Conservation (phyloP, 2,329 filamentous ascomycete species). For the Hypoxylon sp. region DNA sequence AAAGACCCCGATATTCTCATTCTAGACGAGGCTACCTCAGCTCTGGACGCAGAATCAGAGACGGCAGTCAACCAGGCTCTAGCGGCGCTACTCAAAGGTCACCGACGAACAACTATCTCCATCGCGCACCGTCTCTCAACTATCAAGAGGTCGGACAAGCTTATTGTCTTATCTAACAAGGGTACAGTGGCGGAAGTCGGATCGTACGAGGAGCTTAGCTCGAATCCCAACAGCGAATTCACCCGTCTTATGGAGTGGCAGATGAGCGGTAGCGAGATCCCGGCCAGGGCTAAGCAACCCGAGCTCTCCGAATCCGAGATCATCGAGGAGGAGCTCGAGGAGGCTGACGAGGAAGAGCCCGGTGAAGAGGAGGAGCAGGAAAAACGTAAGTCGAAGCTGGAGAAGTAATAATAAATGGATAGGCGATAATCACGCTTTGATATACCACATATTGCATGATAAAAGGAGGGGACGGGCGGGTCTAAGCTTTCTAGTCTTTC, state of each 20-base stretch:
- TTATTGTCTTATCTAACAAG: slow-evolving; percentile 89
- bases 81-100: slow-evolving; percentile 81
- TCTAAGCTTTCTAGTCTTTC: neutral
- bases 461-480: neutral
- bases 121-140: slow-evolving; percentile 97
- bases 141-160: slow-evolving; percentile 94
- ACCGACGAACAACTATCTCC: slow-evolving; percentile 96
- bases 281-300: slow-evolving; percentile 56
- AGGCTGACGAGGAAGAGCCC: slow-evolving; percentile 55
- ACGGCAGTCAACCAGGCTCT: slow-evolving; percentile 95
- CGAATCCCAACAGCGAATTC: slow-evolving; percentile 83
- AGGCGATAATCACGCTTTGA: slow-evolving; percentile 17
- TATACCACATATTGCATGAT: slow-evolving; percentile 37
- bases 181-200: slow-evolving; percentile 93
- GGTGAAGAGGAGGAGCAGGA: slow-evolving; percentile 50
- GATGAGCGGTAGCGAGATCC: slow-evolving; percentile 83
- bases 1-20: slow-evolving; percentile 98
- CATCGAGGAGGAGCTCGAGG: slow-evolving; percentile 64
- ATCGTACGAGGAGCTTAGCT: slow-evolving; percentile 81
- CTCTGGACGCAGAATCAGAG: slow-evolving; percentile 95
- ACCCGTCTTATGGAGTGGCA: slow-evolving; percentile 99
- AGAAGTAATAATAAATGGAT: slow-evolving; percentile 24
- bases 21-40: slow-evolving; percentile 95
- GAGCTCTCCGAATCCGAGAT: slow-evolving; percentile 66
- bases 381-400: slow-evolving; percentile 42